Conservation (phyloP, 2,329 filamentous ascomycete genomes). For the Aspergillus caelatus region DNA sequence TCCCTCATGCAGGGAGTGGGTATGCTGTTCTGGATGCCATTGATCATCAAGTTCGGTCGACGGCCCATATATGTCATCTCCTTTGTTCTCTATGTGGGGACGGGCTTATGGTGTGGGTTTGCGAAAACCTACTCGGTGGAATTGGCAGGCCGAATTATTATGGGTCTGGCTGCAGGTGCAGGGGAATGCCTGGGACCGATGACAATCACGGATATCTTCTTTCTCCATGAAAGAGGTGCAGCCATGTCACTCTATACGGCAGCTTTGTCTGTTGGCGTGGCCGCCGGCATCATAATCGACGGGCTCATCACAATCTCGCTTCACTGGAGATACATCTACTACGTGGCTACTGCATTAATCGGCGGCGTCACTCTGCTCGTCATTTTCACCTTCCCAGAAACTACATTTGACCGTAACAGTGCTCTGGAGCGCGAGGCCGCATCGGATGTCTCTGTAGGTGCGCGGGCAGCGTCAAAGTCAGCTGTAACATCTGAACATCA, state of each 20-base stretch:
- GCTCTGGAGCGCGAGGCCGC: background rate
- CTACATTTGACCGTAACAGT: background rate
- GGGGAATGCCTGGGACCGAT: slow-evolving; percentile 54
- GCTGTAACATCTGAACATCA: background rate
- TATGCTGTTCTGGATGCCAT: slow-evolving; percentile 42
- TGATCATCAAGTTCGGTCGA: slow-evolving; percentile 41
- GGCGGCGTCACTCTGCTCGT: background rate
- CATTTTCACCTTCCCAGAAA: background rate
- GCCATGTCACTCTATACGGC: background rate
- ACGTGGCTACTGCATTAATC: slow-evolving; percentile 3
- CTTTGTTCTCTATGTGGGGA: slow-evolving; percentile 34
- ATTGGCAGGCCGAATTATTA: slow-evolving; percentile 25
- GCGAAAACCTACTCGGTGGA: slow-evolving; percentile 35
- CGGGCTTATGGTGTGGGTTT: slow-evolving; percentile 39
- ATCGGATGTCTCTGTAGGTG: background rate
- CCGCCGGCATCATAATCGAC: slow-evolving; percentile 34
- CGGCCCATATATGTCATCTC: slow-evolving; percentile 26
- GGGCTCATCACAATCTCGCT: slow-evolving; percentile 39
- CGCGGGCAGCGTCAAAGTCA: background rate
- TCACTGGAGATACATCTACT: slow-evolving; percentile 35
- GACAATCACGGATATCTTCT: slow-evolving; percentile 51
- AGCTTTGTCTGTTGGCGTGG: slow-evolving; percentile 29
- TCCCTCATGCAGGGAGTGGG: slow-evolving; percentile 53
- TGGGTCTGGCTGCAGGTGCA: slow-evolving; percentile 54
- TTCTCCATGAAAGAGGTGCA: background rate